Evolutionary conservation across 2,329 filamentous ascomycete species (phyloP), one percentile per base, ranked within the genome.

Genomic region (Microthyrium microscopicum): DNA sequence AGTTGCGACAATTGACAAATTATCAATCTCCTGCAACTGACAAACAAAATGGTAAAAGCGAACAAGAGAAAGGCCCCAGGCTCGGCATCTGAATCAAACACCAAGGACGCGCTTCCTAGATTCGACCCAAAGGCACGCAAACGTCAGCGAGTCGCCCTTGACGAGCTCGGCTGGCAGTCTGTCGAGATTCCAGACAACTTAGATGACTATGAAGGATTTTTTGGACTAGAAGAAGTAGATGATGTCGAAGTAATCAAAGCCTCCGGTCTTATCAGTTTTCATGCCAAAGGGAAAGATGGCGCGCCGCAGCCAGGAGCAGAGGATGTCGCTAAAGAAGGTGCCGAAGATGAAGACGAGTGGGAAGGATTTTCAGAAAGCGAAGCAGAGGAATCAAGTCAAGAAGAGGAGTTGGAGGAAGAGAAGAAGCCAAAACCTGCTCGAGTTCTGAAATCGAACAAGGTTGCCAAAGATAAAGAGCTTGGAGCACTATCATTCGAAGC

Each of bases 131-230:
- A 46, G 22, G 26, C 30, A 43, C 37, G 39, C 26, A 51, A 44
- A n/a, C n/a, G n/a, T n/a, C n/a, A n/a, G n/a, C n/a, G n/a, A 31
- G 51, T 60, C 12, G 48, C 51, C 24, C 45, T 68, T 21, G 62
- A 73, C 38, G 58, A 67, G 25, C 55, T 77, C 36, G 56, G 60
- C 46, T 78, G 73, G 73, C 68, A 66, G 40, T 62, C 71, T 15
- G 71, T 89, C 3, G 50, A 60, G 22, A 59, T 77, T 44, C 81
- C 82, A 5, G 79, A 85, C 48, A 73, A 78, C 49, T 64, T 85
- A 44, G 74, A 87, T 29, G 82, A 94, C 56, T 81, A 81, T n/a
- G 84, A 91, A 42, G 89, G 89, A 0, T 94, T 98, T 53, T 91
- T 77, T 46, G 84, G 81, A 0, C 59, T 98, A 2, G 84, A 98